These are phyloP conservation scores for Juglanconis juglandina DNA, from an alignment of 2,329 filamentous ascomycete genomes.

Conservation along the genomic window DNA sequence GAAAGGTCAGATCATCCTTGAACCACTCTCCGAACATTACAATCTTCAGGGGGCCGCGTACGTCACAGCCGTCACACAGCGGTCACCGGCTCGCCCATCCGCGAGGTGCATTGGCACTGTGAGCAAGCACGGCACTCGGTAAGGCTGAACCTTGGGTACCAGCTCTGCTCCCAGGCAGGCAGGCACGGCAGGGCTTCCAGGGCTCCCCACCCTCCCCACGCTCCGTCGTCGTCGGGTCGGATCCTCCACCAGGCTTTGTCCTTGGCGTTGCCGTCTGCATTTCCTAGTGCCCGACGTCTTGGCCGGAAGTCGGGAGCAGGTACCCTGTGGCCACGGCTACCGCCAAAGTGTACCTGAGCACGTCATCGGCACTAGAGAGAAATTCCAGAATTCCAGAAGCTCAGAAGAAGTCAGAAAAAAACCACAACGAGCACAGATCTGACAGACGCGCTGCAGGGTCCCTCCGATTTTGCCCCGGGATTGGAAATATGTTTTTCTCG, in stretches of 20 bases:
- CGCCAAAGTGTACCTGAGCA: slow-evolving; percentile 16
- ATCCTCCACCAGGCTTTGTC: slow-evolving; percentile 2
- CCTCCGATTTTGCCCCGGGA: slow-evolving; percentile 8
- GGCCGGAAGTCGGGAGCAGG: slow-evolving; percentile 1
- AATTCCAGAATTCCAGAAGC: slow-evolving; percentile 3
- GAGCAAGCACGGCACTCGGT: background rate
- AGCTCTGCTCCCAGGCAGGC: no score
- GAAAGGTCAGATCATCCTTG: background rate
- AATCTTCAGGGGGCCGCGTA: slow-evolving; percentile 19
- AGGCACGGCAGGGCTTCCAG: no score
- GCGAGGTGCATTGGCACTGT: slow-evolving; percentile 6
- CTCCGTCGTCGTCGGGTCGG: background rate
- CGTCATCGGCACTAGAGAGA: slow-evolving; percentile 17
- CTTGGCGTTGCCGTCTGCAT: background rate
- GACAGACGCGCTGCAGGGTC: background rate
- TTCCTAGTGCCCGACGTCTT: background rate
- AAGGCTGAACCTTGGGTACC: background rate
- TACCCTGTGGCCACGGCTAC: slow-evolving; percentile 1
- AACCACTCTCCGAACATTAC: slow-evolving; percentile 2
- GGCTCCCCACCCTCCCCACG: background rate
- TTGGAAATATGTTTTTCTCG: slow-evolving; percentile 2
- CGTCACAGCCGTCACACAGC: background rate
- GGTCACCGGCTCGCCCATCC: background rate
- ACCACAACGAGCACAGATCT: background rate
- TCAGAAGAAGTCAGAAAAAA: no score